Evolutionary conservation across 441 rosid species (phyloP).

Genomic region (Cnidoscolus chayamansa): DNA sequence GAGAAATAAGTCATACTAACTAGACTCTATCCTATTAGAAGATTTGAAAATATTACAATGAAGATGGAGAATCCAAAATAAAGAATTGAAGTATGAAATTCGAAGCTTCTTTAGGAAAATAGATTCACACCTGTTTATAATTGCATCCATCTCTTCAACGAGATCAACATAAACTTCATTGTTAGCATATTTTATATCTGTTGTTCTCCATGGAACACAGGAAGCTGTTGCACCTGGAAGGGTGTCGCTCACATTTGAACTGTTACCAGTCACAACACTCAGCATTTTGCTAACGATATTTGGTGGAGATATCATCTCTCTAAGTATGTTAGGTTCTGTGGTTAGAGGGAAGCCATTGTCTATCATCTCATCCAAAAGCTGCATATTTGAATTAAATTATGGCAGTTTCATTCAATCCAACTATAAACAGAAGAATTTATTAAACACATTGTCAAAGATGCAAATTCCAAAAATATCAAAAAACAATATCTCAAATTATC

Average conservation of each 20-base stretch:
- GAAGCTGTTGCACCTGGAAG: slow-evolving; percentile 87
- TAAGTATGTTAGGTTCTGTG: slow-evolving; percentile 82
- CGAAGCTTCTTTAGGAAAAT: slow-evolving; percentile 2
- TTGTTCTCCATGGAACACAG: slow-evolving; percentile 90
- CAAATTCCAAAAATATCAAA: background rate
- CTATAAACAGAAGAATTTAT: background rate
- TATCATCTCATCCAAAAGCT: slow-evolving; percentile 98
- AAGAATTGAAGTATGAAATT: slow-evolving; percentile 10
- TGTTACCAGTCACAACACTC: slow-evolving; percentile 93
- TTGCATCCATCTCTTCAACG: slow-evolving; percentile 91
- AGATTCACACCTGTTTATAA: slow-evolving; percentile 58
- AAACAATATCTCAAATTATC: background rate
- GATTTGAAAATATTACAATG: slow-evolving; percentile 6
- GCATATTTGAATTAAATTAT: slow-evolving; percentile 33
- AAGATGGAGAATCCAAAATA: background rate
- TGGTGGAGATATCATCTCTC: slow-evolving; percentile 96
- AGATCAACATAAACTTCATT: slow-evolving; percentile 92
- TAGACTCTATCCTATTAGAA: background rate
- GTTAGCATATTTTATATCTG: slow-evolving; percentile 78
- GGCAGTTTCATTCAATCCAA: slow-evolving; percentile 17
- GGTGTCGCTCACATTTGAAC: slow-evolving; percentile 72
- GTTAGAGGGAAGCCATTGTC: slow-evolving; percentile 98
- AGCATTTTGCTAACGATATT: slow-evolving; percentile 82
- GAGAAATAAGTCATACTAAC: background rate
- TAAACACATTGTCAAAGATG: no score